Base-by-base conservation (phyloP, 345 rosid genomes). In the Salix udensis region DNA sequence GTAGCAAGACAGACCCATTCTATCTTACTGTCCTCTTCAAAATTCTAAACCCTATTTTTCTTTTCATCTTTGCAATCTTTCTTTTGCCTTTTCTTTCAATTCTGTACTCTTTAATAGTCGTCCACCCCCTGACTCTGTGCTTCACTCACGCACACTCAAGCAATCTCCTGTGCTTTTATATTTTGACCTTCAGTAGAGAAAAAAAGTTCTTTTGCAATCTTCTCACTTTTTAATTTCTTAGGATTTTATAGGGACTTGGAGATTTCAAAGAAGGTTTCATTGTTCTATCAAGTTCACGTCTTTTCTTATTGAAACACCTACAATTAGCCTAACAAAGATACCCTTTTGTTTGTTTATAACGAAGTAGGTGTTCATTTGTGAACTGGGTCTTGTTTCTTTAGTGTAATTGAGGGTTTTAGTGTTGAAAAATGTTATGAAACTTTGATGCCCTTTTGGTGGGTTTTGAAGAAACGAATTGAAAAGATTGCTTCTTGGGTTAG, bases 401-500 rank as follows among this genome's bases (percentile, higher is more conserved):
- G 14, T 68, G 71, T 26, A 58, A 67, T 50, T 66, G 71, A 34
- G 66, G 53, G 74, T 79, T 71, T 61, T 34, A 30, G 68, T 78
- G 28, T 34, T 48, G 19, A 9, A n/a, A 70, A 73, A 76, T n/a
- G 76, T 67, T 53, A 62, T 76, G 79, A 73, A 73, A 75, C 34
- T 77, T 84, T 30, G 67, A 68, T 53, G 42, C 34, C 30, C 31
- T 74, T 73, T 65, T 60, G 75, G 58, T 61, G 24, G 65, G 61
- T 75, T 82, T 70, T 64, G 37, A 44, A 58, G 74, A 66, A 76
- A 69, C 37, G 12, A 65, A 67, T 71, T 70, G 30, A 70, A 36
- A 39, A 72, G 61, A 68, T 8, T 36, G 72, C 76, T 36, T 28
- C 70, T 74, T 81, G 72, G 73, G 46, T 69, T 70, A 34, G 78